Evolutionary conservation across 148 eudicot species (phyloP), one percentile per base, ranked within the genome.

Genomic region (Rhododendron molle): DNA sequence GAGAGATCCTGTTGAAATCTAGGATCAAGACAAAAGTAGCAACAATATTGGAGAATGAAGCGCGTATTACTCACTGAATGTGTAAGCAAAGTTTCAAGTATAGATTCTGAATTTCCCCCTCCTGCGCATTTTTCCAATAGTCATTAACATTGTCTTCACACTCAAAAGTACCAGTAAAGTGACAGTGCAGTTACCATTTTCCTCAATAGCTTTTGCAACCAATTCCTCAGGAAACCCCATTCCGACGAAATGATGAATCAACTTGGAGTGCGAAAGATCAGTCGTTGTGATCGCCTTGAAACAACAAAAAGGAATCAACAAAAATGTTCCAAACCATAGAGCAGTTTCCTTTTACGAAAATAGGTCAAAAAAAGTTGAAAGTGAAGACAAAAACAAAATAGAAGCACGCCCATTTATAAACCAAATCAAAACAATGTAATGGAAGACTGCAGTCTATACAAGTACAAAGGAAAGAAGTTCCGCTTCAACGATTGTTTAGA

Each of bases 71-170:
- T 91, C 85, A 93, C 96, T n/a, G 90, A 47, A 72, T 93, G 89
- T 32, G 94, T 90, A 73, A 95, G 95, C 78, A 93, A 87, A 14
- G 92, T 78, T 44, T 93, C 90, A 46, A 94, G 81, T 73, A 94
- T 92, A 13, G 87, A 58, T 16, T 93, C 93, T 78, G 81, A 83
- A 81, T 89, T 85, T 36, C 86, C 94, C 83, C 88, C 94, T 74
- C 89, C 98, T 94, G 91, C 85, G 85, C 26, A 84, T 56, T 81
- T 56, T 30, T 20, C 46, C 13, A 28, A 82, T 34, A 80, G 47
- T 80, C 72, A 56, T 69, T 9, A 62, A 40, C 54, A 20, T 20
- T 69, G 16, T 18, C 36, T 73, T n/a, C 67, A 28, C 12, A 21
- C 69, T 76, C 14, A 32, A 80, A 81, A 18, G 71, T 58, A 84